Percentiles rank a stretch among this genome's conserved stretches.
These are phyloP conservation scores for Massariosphaeria phaeospora DNA, from an alignment of 495 filamentous ascomycete genomes.

Conservation along the genomic window DNA sequence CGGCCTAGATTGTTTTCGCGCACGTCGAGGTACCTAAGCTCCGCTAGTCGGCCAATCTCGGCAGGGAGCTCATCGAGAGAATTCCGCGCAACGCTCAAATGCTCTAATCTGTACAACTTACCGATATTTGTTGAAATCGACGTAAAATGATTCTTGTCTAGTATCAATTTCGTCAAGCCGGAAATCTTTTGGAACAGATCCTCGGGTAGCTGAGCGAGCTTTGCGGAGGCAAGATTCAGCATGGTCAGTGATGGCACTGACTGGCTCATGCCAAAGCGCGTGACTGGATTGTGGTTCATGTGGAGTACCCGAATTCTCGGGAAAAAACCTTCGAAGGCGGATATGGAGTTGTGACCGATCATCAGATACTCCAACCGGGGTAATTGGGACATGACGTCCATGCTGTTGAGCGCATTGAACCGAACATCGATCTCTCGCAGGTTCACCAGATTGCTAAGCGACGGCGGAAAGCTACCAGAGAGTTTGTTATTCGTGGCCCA, in stretches of 20 bases:
- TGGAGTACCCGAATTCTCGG: slow-evolving; percentile 74
- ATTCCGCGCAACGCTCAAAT: slow-evolving; percentile 92
- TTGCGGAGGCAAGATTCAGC: slow-evolving; percentile 80
- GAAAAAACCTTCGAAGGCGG: slow-evolving; percentile 80
- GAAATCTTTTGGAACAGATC: slow-evolving; percentile 80
- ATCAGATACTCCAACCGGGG: slow-evolving; percentile 82
- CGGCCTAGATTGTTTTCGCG: slow-evolving; percentile 86
- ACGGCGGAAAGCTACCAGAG: slow-evolving; percentile 62
- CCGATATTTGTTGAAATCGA: slow-evolving; percentile 80
- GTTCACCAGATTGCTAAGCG: slow-evolving; percentile 64
- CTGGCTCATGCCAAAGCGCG: slow-evolving; percentile 76
- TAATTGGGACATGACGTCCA: slow-evolving; percentile 75
- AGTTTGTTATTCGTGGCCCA: slow-evolving; percentile 94
- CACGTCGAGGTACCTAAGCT: slow-evolving; percentile 79
- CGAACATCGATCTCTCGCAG: slow-evolving; percentile 90
- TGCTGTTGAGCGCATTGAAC: slow-evolving; percentile 80
- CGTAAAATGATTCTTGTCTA: slow-evolving; percentile 94
- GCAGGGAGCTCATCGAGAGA: slow-evolving; percentile 73
- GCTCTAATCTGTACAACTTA: slow-evolving; percentile 74
- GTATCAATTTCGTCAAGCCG: slow-evolving; percentile 75
- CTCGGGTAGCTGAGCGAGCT: slow-evolving; percentile 79
- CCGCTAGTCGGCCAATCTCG: slow-evolving; percentile 77
- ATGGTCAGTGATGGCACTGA: slow-evolving; percentile 75
- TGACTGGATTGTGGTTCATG: slow-evolving; percentile 88
- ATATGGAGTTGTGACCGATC: slow-evolving; percentile 85